A percentile compares a stretch with the other conserved stretches of the same genome.
phyloP scores from a whole-genome alignment of 2,329 filamentous ascomycete species.

The Fusarium piperis region DNA sequence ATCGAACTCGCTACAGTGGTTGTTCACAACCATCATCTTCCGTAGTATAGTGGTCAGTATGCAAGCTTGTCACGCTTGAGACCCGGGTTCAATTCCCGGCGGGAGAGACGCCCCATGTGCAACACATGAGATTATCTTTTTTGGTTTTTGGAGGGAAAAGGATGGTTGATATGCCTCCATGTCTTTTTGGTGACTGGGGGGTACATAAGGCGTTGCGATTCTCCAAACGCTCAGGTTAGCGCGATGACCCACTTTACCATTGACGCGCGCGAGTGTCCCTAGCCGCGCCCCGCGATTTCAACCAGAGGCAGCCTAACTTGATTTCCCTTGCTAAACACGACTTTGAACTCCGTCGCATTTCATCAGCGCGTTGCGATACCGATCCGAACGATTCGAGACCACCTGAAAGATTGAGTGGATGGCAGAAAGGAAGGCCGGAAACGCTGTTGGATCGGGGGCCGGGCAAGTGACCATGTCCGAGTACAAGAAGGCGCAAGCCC shows the following conservation, averaged over 20 bases:
- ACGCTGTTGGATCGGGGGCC: constrained; percentile 35
- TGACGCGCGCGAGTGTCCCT: neutral
- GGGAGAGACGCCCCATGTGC: neutral
- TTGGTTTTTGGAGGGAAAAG: neutral
- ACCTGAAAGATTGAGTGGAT: constrained; percentile 33
- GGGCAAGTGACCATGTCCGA: constrained; percentile 54
- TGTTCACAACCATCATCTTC: neutral
- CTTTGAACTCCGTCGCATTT: neutral
- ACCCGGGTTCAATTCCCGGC: neutral
- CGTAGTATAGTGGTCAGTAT: neutral
- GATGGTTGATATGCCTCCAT: neutral
- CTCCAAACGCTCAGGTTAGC: neutral
- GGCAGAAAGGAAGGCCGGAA: constrained; percentile 47
- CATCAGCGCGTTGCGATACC: neutral
- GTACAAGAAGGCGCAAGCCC: constrained; percentile 61
- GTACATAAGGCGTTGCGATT: neutral
- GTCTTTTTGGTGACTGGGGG: neutral
- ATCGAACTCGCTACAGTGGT: neutral
- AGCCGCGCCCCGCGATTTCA: constrained; percentile 21
- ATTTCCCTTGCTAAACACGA: constrained; percentile 10
- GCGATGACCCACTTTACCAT: neutral
- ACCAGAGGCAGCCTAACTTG: constrained; percentile 4
- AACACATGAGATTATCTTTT: neutral
- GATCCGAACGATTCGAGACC: neutral
- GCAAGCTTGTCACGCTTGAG: neutral